Evolutionary conservation across 2,329 filamentous ascomycete genomes (phyloP).

Genomic region (Fusarium nanum): DNA sequence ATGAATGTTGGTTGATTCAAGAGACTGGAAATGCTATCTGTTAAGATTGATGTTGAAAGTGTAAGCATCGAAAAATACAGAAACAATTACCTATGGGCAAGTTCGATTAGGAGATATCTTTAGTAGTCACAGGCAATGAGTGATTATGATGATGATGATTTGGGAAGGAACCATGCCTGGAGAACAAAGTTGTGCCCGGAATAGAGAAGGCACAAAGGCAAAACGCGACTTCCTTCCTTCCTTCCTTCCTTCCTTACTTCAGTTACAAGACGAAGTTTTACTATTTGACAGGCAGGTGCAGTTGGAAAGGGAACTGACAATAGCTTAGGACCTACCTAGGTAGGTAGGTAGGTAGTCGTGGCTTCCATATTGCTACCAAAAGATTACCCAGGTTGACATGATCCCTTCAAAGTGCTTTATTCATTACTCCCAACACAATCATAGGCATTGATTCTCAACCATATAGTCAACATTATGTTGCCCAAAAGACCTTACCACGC

Average conservation of each 20-base stretch:
- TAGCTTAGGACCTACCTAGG: neutral
- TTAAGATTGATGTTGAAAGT: neutral
- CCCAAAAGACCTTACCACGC: neutral
- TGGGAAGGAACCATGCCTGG: neutral
- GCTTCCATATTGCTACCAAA: no score
- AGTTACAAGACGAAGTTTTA: neutral
- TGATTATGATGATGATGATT: no score
- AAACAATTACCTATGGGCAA: neutral
- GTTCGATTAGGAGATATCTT: neutral
- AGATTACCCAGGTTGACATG: neutral
- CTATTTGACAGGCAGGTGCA: neutral
- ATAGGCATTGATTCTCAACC: neutral
- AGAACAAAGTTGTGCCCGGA: neutral
- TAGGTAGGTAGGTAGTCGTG: no score
- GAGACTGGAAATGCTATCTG: neutral
- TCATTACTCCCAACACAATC: neutral
- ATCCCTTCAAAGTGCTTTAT: neutral
- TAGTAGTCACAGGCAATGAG: neutral
- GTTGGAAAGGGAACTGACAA: neutral
- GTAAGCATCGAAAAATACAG: neutral
- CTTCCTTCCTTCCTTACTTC: neutral
- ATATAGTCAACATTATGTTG: neutral
- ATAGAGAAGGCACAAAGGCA: neutral
- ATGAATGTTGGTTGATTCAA: neutral
- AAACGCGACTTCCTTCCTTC: neutral